These are phyloP conservation scores for Malassezia slooffiae DNA, from an alignment of 1,284 basidiomycete species.

Conservation along the genomic window DNA sequence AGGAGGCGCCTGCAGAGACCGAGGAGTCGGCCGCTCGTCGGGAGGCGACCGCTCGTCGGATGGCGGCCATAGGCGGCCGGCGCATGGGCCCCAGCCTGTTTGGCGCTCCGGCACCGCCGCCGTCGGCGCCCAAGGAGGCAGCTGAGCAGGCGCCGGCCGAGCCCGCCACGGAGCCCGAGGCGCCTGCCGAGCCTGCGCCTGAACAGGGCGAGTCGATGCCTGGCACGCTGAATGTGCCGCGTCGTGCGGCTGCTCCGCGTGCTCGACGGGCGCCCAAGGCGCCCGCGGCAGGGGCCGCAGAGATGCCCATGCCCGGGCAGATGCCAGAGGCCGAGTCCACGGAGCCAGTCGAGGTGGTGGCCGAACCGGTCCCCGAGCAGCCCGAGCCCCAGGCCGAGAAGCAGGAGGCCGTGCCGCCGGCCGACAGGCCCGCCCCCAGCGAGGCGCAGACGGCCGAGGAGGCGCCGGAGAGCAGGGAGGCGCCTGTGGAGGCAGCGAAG, in stretches of 20 bases:
- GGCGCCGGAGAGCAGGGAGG: no score
- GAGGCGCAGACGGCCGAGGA: no score
- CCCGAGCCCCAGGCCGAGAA: no score
- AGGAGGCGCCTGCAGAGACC: background rate
- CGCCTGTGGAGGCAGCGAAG: no score
- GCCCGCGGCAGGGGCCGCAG: constrained; percentile 3
- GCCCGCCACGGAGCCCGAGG: constrained; percentile 24
- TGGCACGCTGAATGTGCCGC: constrained; percentile 38
- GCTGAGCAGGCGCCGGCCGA: constrained; percentile 45
- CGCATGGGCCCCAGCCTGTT: constrained; percentile 51
- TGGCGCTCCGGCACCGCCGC: constrained; percentile 50
- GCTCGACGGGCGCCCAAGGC: constrained; percentile 16
- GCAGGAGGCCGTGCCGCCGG: no score
- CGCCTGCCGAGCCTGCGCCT: constrained; percentile 11
- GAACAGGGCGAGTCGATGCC: constrained; percentile 43
- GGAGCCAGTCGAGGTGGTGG: no score
- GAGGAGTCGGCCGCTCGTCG: constrained; percentile 34
- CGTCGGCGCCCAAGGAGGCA: constrained; percentile 24
- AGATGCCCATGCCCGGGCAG: no score
- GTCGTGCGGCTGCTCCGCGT: constrained; percentile 49
- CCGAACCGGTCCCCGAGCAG: no score
- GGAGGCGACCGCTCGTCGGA: constrained; percentile 33
- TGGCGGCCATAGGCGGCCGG: constrained; percentile 41
- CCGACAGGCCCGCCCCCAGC: no score
- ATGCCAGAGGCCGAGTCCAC: no score